Base-by-base conservation (phyloP, 2,329 filamentous ascomycete genomes). In the Xylaria sp. region DNA sequence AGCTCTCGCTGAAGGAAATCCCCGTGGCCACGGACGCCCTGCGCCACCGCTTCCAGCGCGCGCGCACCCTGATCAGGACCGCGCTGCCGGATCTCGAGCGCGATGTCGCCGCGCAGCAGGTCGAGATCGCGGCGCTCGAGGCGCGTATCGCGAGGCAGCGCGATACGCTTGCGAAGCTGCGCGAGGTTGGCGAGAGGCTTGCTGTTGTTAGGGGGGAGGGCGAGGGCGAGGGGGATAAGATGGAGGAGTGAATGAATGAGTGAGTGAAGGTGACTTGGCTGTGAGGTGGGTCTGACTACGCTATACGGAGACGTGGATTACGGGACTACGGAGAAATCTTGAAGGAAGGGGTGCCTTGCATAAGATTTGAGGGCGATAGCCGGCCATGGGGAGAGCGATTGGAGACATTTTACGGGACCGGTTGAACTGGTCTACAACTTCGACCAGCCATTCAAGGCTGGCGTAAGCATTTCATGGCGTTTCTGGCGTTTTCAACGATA, bases 41-140 rank as follows among this genome's bases (percentile, higher is more conserved):
- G 75, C 94, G 93, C 81, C 90, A 94, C 81, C 93, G 93, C 81
- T 88, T 98, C 68, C 91, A 94, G 79, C 91, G 91, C 74, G 94
- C 94, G 59, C 86, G 92, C 59, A 86, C 84, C 41, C 88, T 90
- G 74, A 84, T 94, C 62, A 85, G 86, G 76, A 83, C 84, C 34
- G 9, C 57, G 46, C 80, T 96, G 74, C 91, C 91, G 10, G 92
- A 94, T 80, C 88, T 95, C 78, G 83, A 88, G 20, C 86, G 92
- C 63, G 86, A 84, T 5, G 82, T 91, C 15, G 85, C 85, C 66
- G 91, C 94, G 78, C 93, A 95, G 82, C 85, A 91, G 74, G 85
- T 84, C 15, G 92, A 95, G 83, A 91, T 94, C 23, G 79, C 76
- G 46, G 86, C 89, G 74, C 83, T 94, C 55, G 89, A 94, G 81